These are phyloP conservation scores for Chaetomium sp. DNA, from an alignment of 2,329 filamentous ascomycete genomes.

Conservation along the genomic window DNA sequence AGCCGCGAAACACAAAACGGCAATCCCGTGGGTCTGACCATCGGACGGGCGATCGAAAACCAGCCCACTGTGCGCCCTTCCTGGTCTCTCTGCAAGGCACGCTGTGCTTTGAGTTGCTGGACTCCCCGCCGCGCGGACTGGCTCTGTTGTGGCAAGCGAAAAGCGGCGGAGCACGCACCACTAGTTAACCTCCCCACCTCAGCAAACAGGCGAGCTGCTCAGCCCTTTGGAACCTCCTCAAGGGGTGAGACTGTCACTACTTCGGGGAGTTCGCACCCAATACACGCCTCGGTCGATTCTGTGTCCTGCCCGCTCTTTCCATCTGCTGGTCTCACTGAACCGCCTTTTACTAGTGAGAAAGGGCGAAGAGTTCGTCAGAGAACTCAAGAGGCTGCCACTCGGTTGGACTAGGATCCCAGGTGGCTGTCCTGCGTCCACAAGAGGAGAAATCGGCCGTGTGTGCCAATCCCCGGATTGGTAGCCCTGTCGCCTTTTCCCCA, in stretches of 20 bases:
- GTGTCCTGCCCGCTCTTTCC: not conserved
- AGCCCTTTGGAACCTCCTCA: too few species aligned
- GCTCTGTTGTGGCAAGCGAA: conserved; percentile 1
- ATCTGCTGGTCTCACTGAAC: conserved; percentile 7
- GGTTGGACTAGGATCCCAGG: conserved; percentile 16
- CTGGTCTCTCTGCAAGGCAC: conserved; percentile 7
- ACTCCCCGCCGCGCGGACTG: conserved; percentile 2
- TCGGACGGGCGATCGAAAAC: conserved; percentile 15
- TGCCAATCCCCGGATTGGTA: conserved; percentile 23
- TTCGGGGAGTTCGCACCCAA: not conserved
- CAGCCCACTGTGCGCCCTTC: conserved; percentile 9
- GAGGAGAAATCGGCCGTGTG: conserved; percentile 6
- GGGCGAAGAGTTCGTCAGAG: conserved; percentile 13
- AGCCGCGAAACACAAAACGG: conserved; percentile 17
- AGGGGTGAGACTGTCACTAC: too few species aligned
- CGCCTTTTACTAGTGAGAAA: conserved; percentile 14
- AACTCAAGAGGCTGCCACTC: conserved; percentile 10
- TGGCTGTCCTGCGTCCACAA: conserved; percentile 5
- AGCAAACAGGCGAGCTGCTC: not conserved
- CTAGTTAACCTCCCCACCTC: not conserved
- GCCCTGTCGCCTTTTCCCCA: conserved; percentile 23
- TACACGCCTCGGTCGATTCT: conserved; percentile 3
- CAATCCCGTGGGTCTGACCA: conserved; percentile 17
- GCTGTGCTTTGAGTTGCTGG: conserved; percentile 9
- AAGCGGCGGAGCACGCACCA: not conserved